A percentile compares a stretch with the other conserved stretches of the same genome.
These are phyloP conservation scores for Suhomyces wounanorum DNA, from an alignment of 1,139 yeast species.

Conservation along the genomic window DNA sequence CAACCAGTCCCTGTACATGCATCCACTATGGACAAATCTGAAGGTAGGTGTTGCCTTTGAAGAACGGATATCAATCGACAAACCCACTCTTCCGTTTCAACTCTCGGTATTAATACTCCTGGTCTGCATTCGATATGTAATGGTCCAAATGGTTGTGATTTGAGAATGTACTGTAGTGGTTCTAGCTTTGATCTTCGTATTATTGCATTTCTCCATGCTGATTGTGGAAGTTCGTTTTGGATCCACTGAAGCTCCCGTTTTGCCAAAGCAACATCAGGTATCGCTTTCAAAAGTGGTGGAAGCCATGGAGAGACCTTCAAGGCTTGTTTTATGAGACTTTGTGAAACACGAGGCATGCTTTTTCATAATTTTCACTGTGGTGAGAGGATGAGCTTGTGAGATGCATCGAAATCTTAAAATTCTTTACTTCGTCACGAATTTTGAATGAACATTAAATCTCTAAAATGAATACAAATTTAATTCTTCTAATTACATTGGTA, in stretches of 20 bases:
- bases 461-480: not conserved
- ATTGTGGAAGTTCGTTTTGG: constrained; percentile 38
- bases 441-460: not conserved
- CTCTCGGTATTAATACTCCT: constrained; percentile 83
- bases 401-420: not conserved
- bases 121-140: constrained; percentile 59
- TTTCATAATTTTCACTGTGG: not conserved
- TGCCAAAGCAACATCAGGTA: constrained; percentile 32
- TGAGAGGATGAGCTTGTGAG: not conserved
- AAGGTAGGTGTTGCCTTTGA: not conserved
- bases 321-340: constrained; percentile 33
- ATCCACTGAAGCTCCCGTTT: constrained; percentile 44
- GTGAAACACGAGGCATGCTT: constrained; percentile 38
- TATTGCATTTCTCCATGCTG: constrained; percentile 38
- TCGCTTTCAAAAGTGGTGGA: constrained; percentile 38
- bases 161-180: constrained; percentile 83
- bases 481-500: constrained; percentile 5
- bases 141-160: constrained; percentile 83
- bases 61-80: constrained; percentile 29
- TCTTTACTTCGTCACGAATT: not conserved
- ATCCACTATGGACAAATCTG: constrained; percentile 13
- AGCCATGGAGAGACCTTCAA: constrained; percentile 26
- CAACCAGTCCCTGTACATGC: constrained; percentile 94
- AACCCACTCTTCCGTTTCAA: constrained; percentile 97
- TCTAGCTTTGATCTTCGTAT: constrained; percentile 44